Evolutionary conservation across 495 filamentous ascomycete species (phyloP), one percentile per base, ranked within the genome.

Genomic region (Massariosphaeria phaeospora): DNA sequence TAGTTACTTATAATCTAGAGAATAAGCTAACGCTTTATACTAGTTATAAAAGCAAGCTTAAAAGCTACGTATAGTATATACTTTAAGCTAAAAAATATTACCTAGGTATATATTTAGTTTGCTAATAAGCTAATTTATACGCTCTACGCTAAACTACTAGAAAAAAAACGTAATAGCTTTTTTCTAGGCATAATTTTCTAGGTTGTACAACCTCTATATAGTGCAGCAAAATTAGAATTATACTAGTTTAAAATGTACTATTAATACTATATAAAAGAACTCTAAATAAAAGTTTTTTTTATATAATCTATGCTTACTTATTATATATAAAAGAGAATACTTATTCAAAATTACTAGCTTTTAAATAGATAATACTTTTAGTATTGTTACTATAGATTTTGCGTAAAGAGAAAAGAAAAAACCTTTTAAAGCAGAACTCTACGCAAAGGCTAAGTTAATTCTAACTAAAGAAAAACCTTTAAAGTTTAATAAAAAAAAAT

Each of bases 1-100:
- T 43, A 43, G 21, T 43, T 13, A 3, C 40, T 25, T 18, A 43
- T 21, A 9, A 43, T 43, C 13, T 43, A 43, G 21, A 43, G 17
- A 21, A 43, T 43, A 43, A 43, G 40, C 21, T 43, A 43, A 13
- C 13, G 21, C 5, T 13, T 43, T 20, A 7, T 43, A 2, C 40
- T 43, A 25, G 17, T 13, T 8, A 43, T 43, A 20, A 43, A 21
- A 2, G 17, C 13, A 8, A 20, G 2, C 6, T 21, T 43, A 8
- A 43, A 2, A 9, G 17, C 40, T 8, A 3, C 21, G 40, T 43
- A 43, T 43, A 43, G 40, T 43, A 43, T 43, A 25, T 43, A 43
- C 4, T 43, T 3, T 43, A 43, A 43, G 17, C 40, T 43, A 21
- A 2, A 21, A 6, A 21, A 43, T 43, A 43, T 43, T 25, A 43